Percentiles rank a stretch among this genome's conserved stretches.
phyloP scores from a whole-genome alignment of 2,329 filamentous ascomycete species.

The Didymella keratinophila region DNA sequence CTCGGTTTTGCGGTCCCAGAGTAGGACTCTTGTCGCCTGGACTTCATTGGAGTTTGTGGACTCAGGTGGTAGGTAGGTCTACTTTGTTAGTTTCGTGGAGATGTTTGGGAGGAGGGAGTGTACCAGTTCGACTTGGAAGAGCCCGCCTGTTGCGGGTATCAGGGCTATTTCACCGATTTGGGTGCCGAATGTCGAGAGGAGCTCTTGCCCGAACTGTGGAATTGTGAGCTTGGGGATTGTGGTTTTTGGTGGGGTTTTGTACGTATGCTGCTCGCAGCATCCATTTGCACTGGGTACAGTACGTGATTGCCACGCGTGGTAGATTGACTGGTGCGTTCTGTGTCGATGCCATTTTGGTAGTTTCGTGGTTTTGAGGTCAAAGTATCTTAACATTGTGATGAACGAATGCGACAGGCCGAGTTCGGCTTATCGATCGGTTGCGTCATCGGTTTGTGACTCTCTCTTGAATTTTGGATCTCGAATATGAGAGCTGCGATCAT shows the following conservation, averaged over 20 bases:
- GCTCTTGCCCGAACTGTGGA: slow-evolving; percentile 85
- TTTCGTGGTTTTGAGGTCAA: neutral
- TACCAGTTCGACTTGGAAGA: slow-evolving; percentile 77
- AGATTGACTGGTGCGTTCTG: slow-evolving; percentile 51
- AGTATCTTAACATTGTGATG: neutral
- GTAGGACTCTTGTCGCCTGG: slow-evolving; percentile 59
- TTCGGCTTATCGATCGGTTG: slow-evolving; percentile 17
- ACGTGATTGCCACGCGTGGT: slow-evolving; percentile 85
- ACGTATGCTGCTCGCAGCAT: slow-evolving; percentile 87
- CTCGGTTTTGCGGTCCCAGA: slow-evolving; percentile 90
- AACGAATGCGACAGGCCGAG: neutral
- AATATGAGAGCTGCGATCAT: too few relatives aligned
- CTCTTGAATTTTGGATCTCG: neutral
- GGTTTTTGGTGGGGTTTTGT: slow-evolving; percentile 30
- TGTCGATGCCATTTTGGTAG: slow-evolving; percentile 35
- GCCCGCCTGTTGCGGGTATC: slow-evolving; percentile 82
- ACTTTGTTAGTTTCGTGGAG: neutral
- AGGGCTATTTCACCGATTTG: slow-evolving; percentile 87
- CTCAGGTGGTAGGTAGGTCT: slow-evolving; percentile 38
- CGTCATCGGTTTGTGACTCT: slow-evolving; percentile 6
- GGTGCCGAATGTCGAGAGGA: slow-evolving; percentile 89
- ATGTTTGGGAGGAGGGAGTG: neutral
- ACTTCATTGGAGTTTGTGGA: slow-evolving; percentile 9
- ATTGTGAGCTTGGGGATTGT: neutral
- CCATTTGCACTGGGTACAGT: slow-evolving; percentile 95